phyloP scores from a whole-genome alignment of 140 eudicot species.

The Senecio squalidus region DNA sequence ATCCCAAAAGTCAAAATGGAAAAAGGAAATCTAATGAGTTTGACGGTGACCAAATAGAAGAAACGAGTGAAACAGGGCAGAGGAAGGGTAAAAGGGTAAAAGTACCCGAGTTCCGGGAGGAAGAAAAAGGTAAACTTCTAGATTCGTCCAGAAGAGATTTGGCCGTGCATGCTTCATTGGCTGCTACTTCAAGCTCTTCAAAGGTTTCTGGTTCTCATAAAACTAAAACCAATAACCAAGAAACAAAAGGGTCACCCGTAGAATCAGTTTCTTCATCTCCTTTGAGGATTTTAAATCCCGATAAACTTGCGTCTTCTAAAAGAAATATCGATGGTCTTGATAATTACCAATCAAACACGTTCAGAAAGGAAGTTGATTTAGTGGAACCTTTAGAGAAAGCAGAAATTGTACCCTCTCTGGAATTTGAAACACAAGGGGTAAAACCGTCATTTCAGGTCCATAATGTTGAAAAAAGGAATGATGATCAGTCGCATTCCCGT shows the following conservation, averaged over 20 bases:
- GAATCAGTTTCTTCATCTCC: slow-evolving; percentile 98
- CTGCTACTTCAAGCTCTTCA: slow-evolving; percentile 95
- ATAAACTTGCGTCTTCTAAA: slow-evolving; percentile 37
- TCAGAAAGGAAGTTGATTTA: slow-evolving; percentile 33
- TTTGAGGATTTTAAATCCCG: slow-evolving; percentile 45
- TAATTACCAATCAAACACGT: slow-evolving; percentile 30
- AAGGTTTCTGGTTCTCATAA: slow-evolving; percentile 84
- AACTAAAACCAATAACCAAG: slow-evolving; percentile 50
- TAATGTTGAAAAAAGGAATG: slow-evolving; percentile 34
- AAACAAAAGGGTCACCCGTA: slow-evolving; percentile 85
- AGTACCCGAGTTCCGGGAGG: slow-evolving; percentile 55
- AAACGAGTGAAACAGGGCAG: slow-evolving; percentile 42
- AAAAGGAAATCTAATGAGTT: slow-evolving; percentile 55
- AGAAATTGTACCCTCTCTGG: slow-evolving; percentile 25
- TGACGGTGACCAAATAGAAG: slow-evolving; percentile 44
- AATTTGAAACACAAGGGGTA: slow-evolving; percentile 23
- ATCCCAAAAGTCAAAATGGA: slow-evolving; percentile 25
- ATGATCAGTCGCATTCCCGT: slow-evolving; percentile 29
- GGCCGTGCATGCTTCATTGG: slow-evolving; percentile 30
- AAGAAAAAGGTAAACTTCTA: slow-evolving; percentile 40
- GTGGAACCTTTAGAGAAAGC: slow-evolving; percentile 32
- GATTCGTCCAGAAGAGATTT: slow-evolving; percentile 47
- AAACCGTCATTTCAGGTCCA: slow-evolving; percentile 26
- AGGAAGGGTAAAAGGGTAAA: slow-evolving; percentile 58
- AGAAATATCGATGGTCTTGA: slow-evolving; percentile 27